phyloP scores from a whole-genome alignment of 352 stramenopile species.

The Thraustochytrium striatum region DNA sequence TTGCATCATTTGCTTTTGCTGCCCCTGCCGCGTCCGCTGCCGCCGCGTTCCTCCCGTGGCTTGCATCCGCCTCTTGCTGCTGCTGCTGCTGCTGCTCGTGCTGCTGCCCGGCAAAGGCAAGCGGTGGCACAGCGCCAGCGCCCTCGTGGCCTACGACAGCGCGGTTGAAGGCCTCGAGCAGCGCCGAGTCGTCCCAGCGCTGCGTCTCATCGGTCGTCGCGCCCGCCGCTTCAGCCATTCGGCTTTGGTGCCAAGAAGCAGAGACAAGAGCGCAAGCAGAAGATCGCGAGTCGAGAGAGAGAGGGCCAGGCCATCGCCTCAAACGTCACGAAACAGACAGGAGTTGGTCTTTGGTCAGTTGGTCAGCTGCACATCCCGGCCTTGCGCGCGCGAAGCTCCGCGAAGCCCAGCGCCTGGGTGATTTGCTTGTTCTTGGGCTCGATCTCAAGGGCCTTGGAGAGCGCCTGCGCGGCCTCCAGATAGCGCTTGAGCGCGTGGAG shows the following conservation, averaged over 20 bases:
- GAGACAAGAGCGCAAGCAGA: too few relatives aligned
- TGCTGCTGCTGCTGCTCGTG: background rate
- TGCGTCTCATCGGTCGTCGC: too few relatives aligned
- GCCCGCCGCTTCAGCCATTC: too few relatives aligned
- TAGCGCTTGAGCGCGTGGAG: slow-evolving; percentile 67
- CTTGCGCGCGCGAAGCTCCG: slow-evolving; percentile 62
- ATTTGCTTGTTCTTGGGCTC: slow-evolving; percentile 75
- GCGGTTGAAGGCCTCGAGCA: background rate
- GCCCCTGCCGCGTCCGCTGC: too few relatives aligned
- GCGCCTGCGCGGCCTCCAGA: slow-evolving; percentile 59
- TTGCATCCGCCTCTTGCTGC: background rate
- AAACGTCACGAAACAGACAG: too few relatives aligned
- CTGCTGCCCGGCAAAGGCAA: background rate
- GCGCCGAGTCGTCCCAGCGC: slow-evolving; percentile 6
- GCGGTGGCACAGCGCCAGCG: background rate
- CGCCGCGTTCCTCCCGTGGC: background rate
- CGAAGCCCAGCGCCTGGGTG: slow-evolving; percentile 69
- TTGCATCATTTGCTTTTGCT: background rate
- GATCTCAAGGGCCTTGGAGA: slow-evolving; percentile 62
- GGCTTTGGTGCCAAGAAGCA: too few relatives aligned
- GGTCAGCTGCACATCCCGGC: slow-evolving; percentile 4
- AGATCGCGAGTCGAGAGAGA: too few relatives aligned
- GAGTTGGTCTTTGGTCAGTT: too few relatives aligned
- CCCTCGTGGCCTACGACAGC: background rate
- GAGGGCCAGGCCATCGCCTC: too few relatives aligned